These are phyloP conservation scores for Verbascum thapsus DNA, from an alignment of 257 asterid species.

Conservation along the genomic window DNA sequence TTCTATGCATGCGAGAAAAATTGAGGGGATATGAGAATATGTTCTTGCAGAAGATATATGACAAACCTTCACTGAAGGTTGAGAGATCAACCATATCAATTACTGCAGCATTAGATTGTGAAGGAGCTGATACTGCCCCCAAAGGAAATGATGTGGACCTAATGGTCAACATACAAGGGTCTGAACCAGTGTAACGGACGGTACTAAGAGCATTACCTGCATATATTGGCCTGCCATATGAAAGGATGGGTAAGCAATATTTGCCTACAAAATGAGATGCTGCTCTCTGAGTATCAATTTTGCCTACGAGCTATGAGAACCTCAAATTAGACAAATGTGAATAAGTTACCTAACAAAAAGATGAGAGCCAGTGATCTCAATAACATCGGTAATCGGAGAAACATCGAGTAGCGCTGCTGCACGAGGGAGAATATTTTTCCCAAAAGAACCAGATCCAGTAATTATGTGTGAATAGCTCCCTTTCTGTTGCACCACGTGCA, in stretches of 20 bases:
- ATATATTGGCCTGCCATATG: conserved; percentile 79
- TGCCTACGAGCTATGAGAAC: not conserved
- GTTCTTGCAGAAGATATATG: conserved; percentile 19
- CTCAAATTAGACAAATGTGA: conserved; percentile 9
- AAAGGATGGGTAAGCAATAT: conserved; percentile 26
- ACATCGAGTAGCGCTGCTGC: conserved; percentile 95
- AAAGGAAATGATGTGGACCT: conserved; percentile 85
- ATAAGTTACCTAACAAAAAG: conserved; percentile 75
- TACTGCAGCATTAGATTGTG: conserved; percentile 52
- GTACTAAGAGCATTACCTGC: conserved; percentile 98
- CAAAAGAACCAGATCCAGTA: conserved; percentile 85
- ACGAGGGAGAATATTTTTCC: conserved; percentile 91
- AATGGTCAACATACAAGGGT: conserved; percentile 90
- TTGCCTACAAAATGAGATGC: conserved; percentile 18
- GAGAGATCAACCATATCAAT: conserved; percentile 85
- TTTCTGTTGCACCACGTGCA: conserved; percentile 71
- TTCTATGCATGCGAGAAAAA: not conserved
- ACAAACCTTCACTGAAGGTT: conserved; percentile 71
- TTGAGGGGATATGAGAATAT: conserved; percentile 10
- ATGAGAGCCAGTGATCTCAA: conserved; percentile 58
- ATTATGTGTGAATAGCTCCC: conserved; percentile 81
- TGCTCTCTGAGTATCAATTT: conserved; percentile 13
- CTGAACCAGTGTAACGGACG: conserved; percentile 75
- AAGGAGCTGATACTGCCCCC: conserved; percentile 35
- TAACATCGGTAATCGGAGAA: conserved; percentile 94